Conservation (phyloP, 1,139 yeast species). For the Debaryomyces sp. region DNA sequence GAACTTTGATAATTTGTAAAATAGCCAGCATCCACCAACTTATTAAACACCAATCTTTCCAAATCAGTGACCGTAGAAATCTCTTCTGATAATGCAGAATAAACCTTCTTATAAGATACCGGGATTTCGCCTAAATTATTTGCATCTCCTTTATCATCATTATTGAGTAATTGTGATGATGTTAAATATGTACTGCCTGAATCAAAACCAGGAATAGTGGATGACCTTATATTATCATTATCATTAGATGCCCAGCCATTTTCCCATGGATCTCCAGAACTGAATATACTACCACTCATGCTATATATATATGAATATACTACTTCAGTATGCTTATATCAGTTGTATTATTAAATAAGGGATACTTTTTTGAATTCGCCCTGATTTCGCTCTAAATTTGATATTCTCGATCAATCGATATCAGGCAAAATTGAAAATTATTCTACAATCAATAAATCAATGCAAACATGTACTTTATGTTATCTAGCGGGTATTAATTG, state of each 20-base stretch:
- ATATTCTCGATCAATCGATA: background rate
- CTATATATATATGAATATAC: background rate
- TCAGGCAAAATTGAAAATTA: background rate
- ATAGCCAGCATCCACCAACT: slow-evolving; percentile 28
- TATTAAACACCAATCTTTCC: slow-evolving; percentile 31
- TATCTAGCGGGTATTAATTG: background rate
- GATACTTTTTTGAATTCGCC: background rate
- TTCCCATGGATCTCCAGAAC: slow-evolving; percentile 46
- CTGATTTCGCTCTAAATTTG: background rate
- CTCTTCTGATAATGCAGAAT: slow-evolving; percentile 20
- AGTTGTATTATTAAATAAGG: background rate
- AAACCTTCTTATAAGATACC: slow-evolving; percentile 24
- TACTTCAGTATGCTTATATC: background rate
- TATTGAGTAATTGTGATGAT: slow-evolving; percentile 25
- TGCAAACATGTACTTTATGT: background rate
- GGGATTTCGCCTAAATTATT: background rate
- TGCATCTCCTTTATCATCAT: background rate
- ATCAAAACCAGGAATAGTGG: slow-evolving; percentile 13
- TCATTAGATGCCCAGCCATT: slow-evolving; percentile 42
- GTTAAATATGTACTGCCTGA: slow-evolving; percentile 22
- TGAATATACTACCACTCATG: slow-evolving; percentile 26
- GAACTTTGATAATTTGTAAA: slow-evolving; percentile 37
- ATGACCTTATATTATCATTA: slow-evolving; percentile 7
- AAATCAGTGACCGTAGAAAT: slow-evolving; percentile 33
- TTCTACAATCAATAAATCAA: background rate